Evolutionary conservation across 2,329 filamentous ascomycete species (phyloP).

Genomic region (Zymoseptoria tritici): DNA sequence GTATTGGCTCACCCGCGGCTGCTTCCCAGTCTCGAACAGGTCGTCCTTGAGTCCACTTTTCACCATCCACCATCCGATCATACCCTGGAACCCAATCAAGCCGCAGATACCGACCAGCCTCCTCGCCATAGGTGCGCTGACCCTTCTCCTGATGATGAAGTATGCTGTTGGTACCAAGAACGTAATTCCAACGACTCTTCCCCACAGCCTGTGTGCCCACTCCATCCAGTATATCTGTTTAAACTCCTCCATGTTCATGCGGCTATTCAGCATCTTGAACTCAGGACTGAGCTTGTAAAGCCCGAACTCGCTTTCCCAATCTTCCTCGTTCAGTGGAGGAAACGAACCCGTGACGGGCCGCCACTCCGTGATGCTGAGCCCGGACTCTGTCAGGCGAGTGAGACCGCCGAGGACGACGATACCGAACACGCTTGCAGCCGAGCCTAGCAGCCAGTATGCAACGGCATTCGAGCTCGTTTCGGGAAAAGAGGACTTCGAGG

Average conservation of each 20-base stretch:
- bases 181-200: slow-evolving; percentile 78
- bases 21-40: slow-evolving; percentile 80
- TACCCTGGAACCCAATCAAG: slow-evolving; percentile 88
- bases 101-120: slow-evolving; percentile 75
- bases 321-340: slow-evolving; percentile 66
- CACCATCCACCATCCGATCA: slow-evolving; percentile 99
- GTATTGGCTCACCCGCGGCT: slow-evolving; percentile 92
- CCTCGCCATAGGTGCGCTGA: slow-evolving; percentile 68
- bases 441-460: slow-evolving; percentile 87
- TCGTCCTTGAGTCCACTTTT: slow-evolving; percentile 94
- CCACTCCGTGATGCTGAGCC: slow-evolving; percentile 98
- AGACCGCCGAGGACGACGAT: slow-evolving; percentile 94
- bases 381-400: slow-evolving; percentile 90
- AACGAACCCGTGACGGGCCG: slow-evolving; percentile 87
- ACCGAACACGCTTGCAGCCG: slow-evolving; percentile 88
- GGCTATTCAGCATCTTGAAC: slow-evolving; percentile 82
- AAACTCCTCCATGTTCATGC: slow-evolving; percentile 90
- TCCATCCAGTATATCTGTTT: slow-evolving; percentile 99
- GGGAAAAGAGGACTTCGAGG: slow-evolving; percentile 20
- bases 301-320: slow-evolving; percentile 88
- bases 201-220: slow-evolving; percentile 94
- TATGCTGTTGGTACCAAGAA: slow-evolving; percentile 85
- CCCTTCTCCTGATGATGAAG: slow-evolving; percentile 72
- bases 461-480: slow-evolving; percentile 60
- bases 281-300: slow-evolving; percentile 92